Conservation (phyloP, 2,329 filamentous ascomycete species). For the Colletotrichum plurivorum region DNA sequence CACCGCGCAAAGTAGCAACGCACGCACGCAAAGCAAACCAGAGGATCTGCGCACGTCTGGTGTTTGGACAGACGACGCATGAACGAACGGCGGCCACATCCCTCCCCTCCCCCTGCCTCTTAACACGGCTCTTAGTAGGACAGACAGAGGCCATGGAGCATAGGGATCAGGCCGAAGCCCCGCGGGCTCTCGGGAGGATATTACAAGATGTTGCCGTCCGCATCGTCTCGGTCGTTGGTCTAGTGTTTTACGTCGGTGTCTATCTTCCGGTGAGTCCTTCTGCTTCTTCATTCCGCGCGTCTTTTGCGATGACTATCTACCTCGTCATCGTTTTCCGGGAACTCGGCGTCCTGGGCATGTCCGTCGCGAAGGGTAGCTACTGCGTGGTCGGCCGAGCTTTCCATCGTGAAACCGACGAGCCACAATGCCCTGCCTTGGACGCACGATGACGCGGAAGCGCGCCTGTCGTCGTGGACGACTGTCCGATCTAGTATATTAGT, state of each 20-base stretch:
- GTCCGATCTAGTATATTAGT: not conserved
- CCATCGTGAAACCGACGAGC: slow-evolving; percentile 49
- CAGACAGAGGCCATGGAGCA: not conserved
- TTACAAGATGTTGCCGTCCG: not conserved
- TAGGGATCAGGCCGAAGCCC: not conserved
- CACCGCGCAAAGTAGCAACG: not conserved
- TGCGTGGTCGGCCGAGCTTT: slow-evolving; percentile 18
- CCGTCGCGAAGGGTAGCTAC: slow-evolving; percentile 17
- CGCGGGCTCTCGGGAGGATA: not conserved
- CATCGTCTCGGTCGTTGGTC: slow-evolving; percentile 11
- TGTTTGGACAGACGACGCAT: slow-evolving; percentile 34
- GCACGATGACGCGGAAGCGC: slow-evolving; percentile 25
- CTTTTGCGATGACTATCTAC: not conserved
- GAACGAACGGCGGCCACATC: slow-evolving; percentile 19
- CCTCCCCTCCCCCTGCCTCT: slow-evolving; percentile 12
- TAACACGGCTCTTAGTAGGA: not conserved
- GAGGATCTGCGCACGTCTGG: slow-evolving; percentile 20
- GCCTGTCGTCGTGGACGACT: not conserved
- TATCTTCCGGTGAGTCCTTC: slow-evolving; percentile 25
- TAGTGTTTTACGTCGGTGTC: slow-evolving; percentile 29
- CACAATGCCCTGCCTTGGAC: slow-evolving; percentile 47
- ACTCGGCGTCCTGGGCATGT: slow-evolving; percentile 12
- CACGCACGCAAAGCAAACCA: not conserved
- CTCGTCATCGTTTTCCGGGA: not conserved
- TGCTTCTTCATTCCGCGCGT: too few relatives aligned